Conservation (phyloP, 331 rosid species). For the Pyracantha coccinea region DNA sequence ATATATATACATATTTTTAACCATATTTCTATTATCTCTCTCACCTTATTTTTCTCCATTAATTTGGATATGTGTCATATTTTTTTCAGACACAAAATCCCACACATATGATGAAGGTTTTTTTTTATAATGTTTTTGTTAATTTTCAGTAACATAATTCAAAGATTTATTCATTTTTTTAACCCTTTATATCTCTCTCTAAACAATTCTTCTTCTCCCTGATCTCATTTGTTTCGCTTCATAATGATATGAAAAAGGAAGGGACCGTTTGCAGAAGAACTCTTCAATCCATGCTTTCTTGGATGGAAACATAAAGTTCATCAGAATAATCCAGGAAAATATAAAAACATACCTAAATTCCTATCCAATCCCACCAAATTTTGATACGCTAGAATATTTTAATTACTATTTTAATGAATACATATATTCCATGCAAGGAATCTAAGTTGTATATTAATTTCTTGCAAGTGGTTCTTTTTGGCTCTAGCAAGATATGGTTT, state of each 20-base stretch:
- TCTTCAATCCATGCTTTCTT: not conserved
- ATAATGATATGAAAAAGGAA: not conserved
- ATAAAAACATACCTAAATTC: not conserved
- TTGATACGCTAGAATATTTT: not conserved
- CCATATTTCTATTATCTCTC: not conserved
- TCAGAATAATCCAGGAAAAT: not conserved
- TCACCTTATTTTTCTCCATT: not conserved
- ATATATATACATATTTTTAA: not conserved
- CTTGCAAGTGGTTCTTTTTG: slow-evolving; percentile 27
- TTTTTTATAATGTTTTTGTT: too few species aligned
- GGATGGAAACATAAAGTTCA: not conserved
- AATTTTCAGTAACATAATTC: not conserved
- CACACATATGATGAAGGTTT: not conserved
- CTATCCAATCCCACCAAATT: not conserved
- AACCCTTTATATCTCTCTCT: not conserved
- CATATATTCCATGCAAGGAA: too few species aligned
- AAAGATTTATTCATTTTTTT: not conserved
- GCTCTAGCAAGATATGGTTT: slow-evolving; percentile 29
- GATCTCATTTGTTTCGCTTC: not conserved
- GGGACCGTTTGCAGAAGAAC: not conserved
- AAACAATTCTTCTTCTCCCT: not conserved
- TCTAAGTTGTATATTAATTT: not conserved
- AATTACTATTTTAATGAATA: not conserved
- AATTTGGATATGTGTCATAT: too few species aligned
- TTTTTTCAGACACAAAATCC: not conserved